Evolutionary conservation across 163 green algal genomes (phyloP).

Genomic region (Coccomyxa subellipsoidea): DNA sequence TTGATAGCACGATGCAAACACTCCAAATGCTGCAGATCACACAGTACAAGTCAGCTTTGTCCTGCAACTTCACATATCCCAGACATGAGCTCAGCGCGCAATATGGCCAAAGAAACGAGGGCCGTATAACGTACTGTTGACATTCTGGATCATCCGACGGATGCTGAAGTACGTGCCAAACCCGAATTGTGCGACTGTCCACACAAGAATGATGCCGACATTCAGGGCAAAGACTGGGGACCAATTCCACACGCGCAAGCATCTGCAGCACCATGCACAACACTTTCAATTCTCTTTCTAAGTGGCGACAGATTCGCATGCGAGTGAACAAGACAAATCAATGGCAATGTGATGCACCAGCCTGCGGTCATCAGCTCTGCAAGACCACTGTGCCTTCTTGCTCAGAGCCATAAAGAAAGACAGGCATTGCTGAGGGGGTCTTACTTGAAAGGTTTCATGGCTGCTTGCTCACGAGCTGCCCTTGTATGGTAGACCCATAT

Average conservation of each 20-base stretch:
- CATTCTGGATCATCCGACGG: background rate
- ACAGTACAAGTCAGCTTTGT: background rate
- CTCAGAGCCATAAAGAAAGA: background rate
- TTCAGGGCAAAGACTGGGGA: background rate
- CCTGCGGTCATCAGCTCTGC: background rate
- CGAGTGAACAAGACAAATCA: no score
- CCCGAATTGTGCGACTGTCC: background rate
- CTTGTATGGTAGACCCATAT: background rate
- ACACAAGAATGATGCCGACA: background rate
- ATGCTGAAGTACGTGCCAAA: background rate
- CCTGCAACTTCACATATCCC: no score
- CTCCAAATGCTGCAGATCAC: background rate
- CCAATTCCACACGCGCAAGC: background rate
- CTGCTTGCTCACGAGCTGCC: background rate
- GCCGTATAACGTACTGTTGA: background rate
- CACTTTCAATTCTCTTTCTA: no score
- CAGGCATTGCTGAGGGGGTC: background rate
- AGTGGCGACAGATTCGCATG: no score
- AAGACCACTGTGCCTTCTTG: background rate
- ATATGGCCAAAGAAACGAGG: background rate
- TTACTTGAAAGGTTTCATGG: background rate
- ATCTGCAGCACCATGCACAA: background rate
- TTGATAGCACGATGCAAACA: background rate
- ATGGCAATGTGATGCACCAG: no score
- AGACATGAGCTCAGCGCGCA: no score